Conservation (phyloP, 257 asterid genomes). For the Solanum sitiens region DNA sequence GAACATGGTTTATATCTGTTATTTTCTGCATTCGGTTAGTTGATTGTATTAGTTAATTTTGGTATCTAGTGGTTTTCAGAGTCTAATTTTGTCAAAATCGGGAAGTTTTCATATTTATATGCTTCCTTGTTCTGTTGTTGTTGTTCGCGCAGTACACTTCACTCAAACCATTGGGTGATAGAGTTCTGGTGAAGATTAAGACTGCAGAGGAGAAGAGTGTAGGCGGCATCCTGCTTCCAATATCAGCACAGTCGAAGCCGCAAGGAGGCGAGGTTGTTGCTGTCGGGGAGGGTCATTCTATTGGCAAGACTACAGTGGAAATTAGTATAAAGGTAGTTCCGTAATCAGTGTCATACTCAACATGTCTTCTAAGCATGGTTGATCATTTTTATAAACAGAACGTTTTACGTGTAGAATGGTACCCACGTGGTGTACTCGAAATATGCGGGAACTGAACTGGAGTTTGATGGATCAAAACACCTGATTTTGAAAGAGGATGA, state of each 20-base stretch:
- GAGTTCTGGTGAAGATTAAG: slow-evolving; percentile 76
- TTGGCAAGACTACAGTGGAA: slow-evolving; percentile 73
- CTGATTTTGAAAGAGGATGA: slow-evolving; percentile 92
- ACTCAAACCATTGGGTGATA: slow-evolving; percentile 88
- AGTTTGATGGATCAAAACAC: slow-evolving; percentile 72
- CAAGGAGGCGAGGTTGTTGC: slow-evolving; percentile 98
- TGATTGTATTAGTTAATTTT: neutral
- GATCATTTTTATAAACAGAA: neutral
- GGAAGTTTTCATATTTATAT: neutral
- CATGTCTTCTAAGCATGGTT: neutral
- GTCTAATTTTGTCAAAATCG: neutral
- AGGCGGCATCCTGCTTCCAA: slow-evolving; percentile 86
- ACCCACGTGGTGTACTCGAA: slow-evolving; percentile 72
- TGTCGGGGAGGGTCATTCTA: slow-evolving; percentile 78
- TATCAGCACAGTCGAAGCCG: slow-evolving; percentile 53
- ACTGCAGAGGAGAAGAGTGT: slow-evolving; percentile 75
- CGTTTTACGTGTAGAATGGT: slow-evolving; percentile 44
- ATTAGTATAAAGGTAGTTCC: slow-evolving; percentile 51
- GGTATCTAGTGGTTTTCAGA: neutral
- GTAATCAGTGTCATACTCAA: neutral
- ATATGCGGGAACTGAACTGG: slow-evolving; percentile 93
- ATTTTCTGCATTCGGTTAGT: neutral
- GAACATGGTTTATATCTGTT: neutral
- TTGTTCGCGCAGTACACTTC: slow-evolving; percentile 56
- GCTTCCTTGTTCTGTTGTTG: neutral